phyloP scores from a whole-genome alignment of 2,329 filamentous ascomycete species.

The Xylaria polymorpha region DNA sequence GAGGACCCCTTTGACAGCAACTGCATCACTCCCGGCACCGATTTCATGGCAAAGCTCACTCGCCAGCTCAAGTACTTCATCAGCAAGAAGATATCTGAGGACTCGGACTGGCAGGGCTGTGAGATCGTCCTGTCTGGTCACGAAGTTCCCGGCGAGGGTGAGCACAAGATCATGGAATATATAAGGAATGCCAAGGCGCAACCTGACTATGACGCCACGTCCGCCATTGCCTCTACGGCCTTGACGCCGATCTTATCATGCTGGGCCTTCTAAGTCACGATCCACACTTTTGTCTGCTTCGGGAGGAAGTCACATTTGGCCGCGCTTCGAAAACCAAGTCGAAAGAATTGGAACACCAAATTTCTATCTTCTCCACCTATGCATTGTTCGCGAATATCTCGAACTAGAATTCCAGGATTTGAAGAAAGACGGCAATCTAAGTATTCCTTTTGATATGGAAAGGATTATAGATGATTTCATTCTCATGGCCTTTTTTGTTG shows the following conservation, averaged over 20 bases:
- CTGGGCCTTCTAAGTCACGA: slow-evolving; percentile 96
- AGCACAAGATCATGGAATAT: slow-evolving; percentile 99
- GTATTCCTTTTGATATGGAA: slow-evolving; percentile 91
- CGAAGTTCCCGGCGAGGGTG: slow-evolving; percentile 96
- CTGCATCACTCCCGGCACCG: slow-evolving; percentile 96
- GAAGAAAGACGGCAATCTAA: slow-evolving; percentile 75
- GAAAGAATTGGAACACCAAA: slow-evolving; percentile 99
- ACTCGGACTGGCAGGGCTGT: slow-evolving; percentile 96
- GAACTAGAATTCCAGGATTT: slow-evolving; percentile 97
- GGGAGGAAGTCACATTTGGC: slow-evolving; percentile 98
- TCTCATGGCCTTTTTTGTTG: slow-evolving; percentile 98
- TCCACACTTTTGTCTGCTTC: slow-evolving; percentile 95
- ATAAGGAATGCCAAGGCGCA: slow-evolving; percentile 98
- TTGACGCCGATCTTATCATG: slow-evolving; percentile 99
- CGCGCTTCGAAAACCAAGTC: slow-evolving; percentile 87
- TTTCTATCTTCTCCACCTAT: slow-evolving; percentile 96
- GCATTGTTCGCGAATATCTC: slow-evolving; percentile 96
- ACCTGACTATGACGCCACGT: slow-evolving; percentile 88
- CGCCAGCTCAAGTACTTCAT: slow-evolving; percentile 97
- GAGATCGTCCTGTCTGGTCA: slow-evolving; percentile 97
- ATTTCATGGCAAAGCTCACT: slow-evolving; percentile 97
- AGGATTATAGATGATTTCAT: slow-evolving; percentile 99
- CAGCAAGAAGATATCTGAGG: slow-evolving; percentile 98
- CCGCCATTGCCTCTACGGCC: slow-evolving; percentile 94
- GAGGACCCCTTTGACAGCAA: slow-evolving; percentile 98